phyloP scores from a whole-genome alignment of 306 rosid species.

The Cyamopsis tetragonoloba region DNA sequence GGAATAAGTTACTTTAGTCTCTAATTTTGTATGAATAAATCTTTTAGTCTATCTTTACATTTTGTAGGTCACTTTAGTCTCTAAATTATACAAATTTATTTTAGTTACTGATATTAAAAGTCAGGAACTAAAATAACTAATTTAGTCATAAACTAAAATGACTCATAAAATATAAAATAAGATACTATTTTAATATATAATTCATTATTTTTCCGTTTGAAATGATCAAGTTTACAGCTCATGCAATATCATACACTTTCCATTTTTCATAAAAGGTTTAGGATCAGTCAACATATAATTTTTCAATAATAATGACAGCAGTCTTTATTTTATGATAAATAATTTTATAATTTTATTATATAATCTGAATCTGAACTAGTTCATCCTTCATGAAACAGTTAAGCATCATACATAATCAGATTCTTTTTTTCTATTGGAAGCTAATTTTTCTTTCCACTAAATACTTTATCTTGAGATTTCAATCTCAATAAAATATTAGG shows the following conservation, averaged over 20 bases:
- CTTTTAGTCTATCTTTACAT: too few relatives aligned
- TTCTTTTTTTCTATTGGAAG: slow-evolving; percentile 8
- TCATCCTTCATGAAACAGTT: background rate
- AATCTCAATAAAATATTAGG: background rate
- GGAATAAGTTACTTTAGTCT: too few relatives aligned
- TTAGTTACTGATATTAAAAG: too few relatives aligned
- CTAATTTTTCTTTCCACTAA: background rate
- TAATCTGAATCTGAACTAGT: background rate
- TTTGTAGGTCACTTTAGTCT: too few relatives aligned
- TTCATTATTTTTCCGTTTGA: background rate
- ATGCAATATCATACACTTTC: background rate
- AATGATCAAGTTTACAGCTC: background rate
- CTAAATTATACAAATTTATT: too few relatives aligned
- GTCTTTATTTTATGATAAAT: background rate
- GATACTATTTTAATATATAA: too few relatives aligned
- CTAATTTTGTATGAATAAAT: too few relatives aligned
- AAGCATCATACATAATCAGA: background rate
- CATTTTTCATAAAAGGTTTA: background rate
- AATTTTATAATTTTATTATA: background rate
- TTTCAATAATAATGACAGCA: background rate
- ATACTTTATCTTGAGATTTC: background rate
- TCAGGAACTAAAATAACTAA: too few relatives aligned
- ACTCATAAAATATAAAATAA: too few relatives aligned
- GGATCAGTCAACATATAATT: background rate
- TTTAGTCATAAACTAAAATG: too few relatives aligned